Conservation (phyloP, 148 eudicot genomes). For the Vaccinium macrocarpon region DNA sequence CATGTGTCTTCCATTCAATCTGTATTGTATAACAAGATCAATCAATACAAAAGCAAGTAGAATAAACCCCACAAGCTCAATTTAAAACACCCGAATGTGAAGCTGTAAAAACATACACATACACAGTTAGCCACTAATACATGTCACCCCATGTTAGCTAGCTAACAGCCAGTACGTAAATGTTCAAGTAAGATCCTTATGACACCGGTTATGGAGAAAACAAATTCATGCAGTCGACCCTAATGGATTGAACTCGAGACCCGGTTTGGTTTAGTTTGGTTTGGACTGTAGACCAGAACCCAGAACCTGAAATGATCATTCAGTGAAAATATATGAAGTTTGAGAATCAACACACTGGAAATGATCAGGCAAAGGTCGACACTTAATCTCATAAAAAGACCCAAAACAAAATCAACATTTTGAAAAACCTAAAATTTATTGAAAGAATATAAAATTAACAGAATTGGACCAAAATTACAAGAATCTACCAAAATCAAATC, state of each 20-base stretch:
- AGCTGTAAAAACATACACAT: no score
- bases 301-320: background rate
- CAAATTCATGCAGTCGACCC: background rate
- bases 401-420: background rate
- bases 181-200: background rate
- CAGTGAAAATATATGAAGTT: background rate
- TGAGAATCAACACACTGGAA: background rate
- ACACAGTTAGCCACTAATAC: no score
- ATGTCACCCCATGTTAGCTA: background rate
- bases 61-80: background rate
- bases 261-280: background rate
- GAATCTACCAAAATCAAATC: background rate
- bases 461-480: background rate
- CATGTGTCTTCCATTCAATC: slow-evolving; percentile 66
- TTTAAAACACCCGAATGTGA: background rate
- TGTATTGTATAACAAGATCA: slow-evolving; percentile 22
- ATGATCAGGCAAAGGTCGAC: background rate
- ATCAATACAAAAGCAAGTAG: slow-evolving; percentile 3
- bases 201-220: background rate
- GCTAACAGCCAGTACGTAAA: background rate
- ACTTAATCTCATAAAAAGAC: background rate
- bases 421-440: background rate
- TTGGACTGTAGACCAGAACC: background rate
- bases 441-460: background rate
- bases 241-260: background rate